Base-by-base conservation (phyloP, 495 filamentous ascomycete genomes). In the Beverwykella pulmonaria region DNA sequence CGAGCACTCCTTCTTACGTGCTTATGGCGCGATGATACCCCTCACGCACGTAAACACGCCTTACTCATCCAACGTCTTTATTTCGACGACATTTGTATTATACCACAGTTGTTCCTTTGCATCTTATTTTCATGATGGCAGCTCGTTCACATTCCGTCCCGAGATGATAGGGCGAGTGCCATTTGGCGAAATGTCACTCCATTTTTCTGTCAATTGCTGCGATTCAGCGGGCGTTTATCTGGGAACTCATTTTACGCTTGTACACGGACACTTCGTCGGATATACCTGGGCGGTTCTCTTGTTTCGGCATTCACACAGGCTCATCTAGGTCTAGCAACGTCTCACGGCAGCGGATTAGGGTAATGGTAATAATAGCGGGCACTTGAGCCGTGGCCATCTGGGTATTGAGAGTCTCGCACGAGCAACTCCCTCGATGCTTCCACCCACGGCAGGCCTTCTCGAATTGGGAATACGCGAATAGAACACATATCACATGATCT, bases 191-290 rank as follows among this genome's bases (percentile, higher is more conserved):
- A 12, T 26, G 20, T 26, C 32, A 10, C 36, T 30, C 56, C 1
- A 17, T 50, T 57, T 47, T 19, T 56, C 10, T 36, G 2, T 52
- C 30, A 53, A 14, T 52, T 52, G 26, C 32, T 61, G 62, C 68
- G 52, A 53, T 70, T 62, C 53, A 70, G 62, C 68, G 68, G 63
- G 68, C 36, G 50, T 61, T 57, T 50, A 22, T 47, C 20, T 15
- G 29, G n/a, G n/a, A 22, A 29, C 6, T 19, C 23, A 30, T 54
- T 25, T 2, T 15, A 34, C 1, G 17, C 9, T 32, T 29, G 22
- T 55, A 59, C 53, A 53, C 7, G 41, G 17, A 58, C 46, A 52
- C 29, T 29, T 9, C 10, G 61, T 47, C 61, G 53, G 39, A 64
- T 64, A 56, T 39, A 34, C 23, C 6, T 26, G 61, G 61, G 58